phyloP scores from a whole-genome alignment of 495 filamentous ascomycete species.

The Neurospora sp. region DNA sequence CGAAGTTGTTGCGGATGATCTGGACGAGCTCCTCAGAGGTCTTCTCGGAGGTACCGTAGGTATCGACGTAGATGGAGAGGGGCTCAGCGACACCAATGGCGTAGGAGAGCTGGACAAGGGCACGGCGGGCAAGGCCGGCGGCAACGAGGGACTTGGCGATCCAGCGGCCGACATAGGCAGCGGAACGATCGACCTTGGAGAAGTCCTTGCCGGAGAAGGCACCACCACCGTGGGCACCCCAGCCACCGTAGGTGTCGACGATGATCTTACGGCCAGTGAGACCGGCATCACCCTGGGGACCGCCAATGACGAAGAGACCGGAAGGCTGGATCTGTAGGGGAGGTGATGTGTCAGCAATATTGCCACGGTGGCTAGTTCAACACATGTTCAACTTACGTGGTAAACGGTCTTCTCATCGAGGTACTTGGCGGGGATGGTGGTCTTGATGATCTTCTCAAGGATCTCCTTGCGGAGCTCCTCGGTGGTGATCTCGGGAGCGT shows the following conservation, averaged over 20 bases:
- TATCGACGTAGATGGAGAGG: constrained; percentile 80
- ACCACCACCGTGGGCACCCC: constrained; percentile 99
- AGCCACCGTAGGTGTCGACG: constrained; percentile 99
- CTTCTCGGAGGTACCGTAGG: constrained; percentile 70
- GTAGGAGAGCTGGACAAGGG: constrained; percentile 94
- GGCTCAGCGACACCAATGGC: constrained; percentile 98
- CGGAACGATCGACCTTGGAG: constrained; percentile 98
- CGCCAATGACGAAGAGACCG: constrained; percentile 97
- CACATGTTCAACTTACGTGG: constrained; percentile 50
- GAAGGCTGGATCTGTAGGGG: constrained; percentile 76
- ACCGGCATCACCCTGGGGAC: constrained; percentile 97
- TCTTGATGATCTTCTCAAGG: constrained; percentile 93
- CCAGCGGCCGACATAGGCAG: constrained; percentile 95
- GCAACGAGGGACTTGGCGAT: constrained; percentile 95
- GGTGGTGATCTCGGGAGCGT: constrained; percentile 79
- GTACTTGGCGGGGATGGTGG: constrained; percentile 83
- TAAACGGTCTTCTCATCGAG: constrained; percentile 88
- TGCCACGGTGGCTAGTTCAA: background rate
- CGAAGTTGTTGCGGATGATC: constrained; percentile 93
- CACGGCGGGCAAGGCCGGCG: constrained; percentile 80
- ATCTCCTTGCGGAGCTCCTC: constrained; percentile 91
- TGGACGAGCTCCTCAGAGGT: constrained; percentile 73
- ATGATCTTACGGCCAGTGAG: constrained; percentile 99
- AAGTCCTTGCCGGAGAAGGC: constrained; percentile 99
- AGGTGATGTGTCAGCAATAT: constrained; percentile 16